Conservation (phyloP, 2,329 filamentous ascomycete genomes). For the Blastomyces emzantsi region DNA sequence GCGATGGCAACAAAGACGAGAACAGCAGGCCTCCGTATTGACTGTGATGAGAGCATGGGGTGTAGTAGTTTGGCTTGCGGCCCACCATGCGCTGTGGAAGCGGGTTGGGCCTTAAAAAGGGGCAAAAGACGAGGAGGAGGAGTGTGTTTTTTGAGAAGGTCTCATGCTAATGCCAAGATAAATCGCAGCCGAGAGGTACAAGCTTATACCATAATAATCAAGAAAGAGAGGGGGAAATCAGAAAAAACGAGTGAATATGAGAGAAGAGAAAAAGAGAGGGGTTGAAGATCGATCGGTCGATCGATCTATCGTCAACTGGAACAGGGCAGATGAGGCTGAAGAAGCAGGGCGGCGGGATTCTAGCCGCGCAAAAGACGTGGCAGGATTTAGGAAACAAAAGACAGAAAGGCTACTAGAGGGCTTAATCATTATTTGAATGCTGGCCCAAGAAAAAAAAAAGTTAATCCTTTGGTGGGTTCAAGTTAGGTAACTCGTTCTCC, state of each 20-base stretch:
- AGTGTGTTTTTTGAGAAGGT: background rate
- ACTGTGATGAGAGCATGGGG: background rate
- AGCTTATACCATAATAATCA: background rate
- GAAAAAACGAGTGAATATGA: background rate
- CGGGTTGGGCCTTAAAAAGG: background rate
- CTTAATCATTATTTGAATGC: too few species aligned
- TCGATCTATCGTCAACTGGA: background rate
- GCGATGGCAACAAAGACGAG: background rate
- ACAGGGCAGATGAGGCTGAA: too few species aligned
- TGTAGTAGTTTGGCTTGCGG: background rate
- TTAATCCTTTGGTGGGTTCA: too few species aligned
- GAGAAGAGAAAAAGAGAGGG: background rate
- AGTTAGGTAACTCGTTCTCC: too few species aligned
- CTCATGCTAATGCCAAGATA: background rate
- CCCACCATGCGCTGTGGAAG: background rate
- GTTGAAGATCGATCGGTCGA: background rate
- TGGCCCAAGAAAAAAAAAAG: too few species aligned
- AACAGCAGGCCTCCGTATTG: slow-evolving; percentile 1
- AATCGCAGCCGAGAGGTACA: background rate
- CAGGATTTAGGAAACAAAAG: too few species aligned
- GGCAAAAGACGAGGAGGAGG: too few species aligned
- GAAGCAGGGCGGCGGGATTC: too few species aligned
- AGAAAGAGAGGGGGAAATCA: background rate
- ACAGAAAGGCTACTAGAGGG: too few species aligned
- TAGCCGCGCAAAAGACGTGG: too few species aligned